Evolutionary conservation across 1,139 yeast species (phyloP), one percentile per base, ranked within the genome.

Genomic region (Saccharomyces hybrid): DNA sequence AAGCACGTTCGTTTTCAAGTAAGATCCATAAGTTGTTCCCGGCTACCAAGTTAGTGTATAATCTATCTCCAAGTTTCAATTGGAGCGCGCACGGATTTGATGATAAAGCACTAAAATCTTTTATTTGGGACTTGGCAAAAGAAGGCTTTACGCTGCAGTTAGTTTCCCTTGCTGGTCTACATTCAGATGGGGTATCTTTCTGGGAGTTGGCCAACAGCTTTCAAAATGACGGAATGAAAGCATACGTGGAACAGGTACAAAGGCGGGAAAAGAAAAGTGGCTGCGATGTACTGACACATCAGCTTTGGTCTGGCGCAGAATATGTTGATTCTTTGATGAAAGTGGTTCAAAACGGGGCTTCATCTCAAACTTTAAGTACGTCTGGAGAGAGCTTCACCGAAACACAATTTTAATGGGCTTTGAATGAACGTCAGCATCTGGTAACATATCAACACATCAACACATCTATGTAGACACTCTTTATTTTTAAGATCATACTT

Each of bases 251-350:
- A 23, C 61, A 75, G 47, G 79, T 80, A 3, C 84, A 80, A 65
- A 65, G 66, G 31, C 68, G 69, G 56, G 84, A 81, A 62, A 73
- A 72, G 62, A 74, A 68, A 16, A 56, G 71, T 11, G 72, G 73
- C 2, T 77, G 82, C 59, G 84, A 80, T 61, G 76, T 80, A 6
- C 68, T 80, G 59, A 80, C 82, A 6, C 84, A 80, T 61, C 84
- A 80, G 64, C 78, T 75, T 59, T 80, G 84, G 84, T 78, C 82
- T 4, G 84, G 84, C 6, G 82, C 82, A 14, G 77, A 78, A 60
- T 78, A 78, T 61, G 69, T 75, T 46, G 84, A 80, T 60, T 71
- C 76, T n/a, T 67, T 80, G 38, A 70, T 78, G 56, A 70, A 71
- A 44, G 68, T 75, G 14, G 76, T 78, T 7, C 75, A 75, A 54